Conservation (phyloP, 257 asterid genomes). For the Solanum ossicruentum region DNA sequence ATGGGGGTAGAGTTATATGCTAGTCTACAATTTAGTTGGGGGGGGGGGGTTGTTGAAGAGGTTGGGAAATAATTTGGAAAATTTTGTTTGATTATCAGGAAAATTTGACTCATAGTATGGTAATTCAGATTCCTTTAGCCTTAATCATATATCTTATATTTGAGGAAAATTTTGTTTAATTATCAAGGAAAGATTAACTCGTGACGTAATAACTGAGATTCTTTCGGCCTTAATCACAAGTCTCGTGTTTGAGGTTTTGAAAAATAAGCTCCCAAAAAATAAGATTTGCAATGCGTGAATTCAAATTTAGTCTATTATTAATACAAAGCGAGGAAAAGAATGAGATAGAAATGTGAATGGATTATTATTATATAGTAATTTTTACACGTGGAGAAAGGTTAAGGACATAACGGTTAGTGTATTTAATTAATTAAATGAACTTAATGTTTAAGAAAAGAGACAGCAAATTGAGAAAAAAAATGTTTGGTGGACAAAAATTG, state of each 20-base stretch:
- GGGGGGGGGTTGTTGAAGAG: background rate
- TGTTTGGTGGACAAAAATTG: background rate
- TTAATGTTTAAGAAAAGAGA: background rate
- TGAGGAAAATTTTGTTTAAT: background rate
- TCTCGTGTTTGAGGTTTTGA: accelerated
- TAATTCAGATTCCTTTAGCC: background rate
- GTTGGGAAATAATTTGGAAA: background rate
- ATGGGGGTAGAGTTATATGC: background rate
- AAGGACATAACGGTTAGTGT: background rate
- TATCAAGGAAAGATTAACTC: background rate
- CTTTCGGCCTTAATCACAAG: background rate
- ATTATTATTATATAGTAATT: background rate
- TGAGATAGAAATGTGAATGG: background rate
- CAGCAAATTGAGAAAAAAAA: background rate
- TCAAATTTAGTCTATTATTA: background rate
- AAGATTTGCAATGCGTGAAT: accelerated
- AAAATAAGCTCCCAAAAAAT: background rate
- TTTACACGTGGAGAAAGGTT: background rate
- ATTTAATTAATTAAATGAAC: background rate
- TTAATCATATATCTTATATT: too few relatives aligned
- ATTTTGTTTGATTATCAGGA: background rate
- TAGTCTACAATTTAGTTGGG: background rate
- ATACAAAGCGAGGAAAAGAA: background rate
- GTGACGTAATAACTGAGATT: background rate
- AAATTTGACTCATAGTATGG: background rate